Percentiles rank a stretch among this genome's conserved stretches.
phyloP scores from a whole-genome alignment of 768 basidiomycete genomes.

The Leccinum imitatum region DNA sequence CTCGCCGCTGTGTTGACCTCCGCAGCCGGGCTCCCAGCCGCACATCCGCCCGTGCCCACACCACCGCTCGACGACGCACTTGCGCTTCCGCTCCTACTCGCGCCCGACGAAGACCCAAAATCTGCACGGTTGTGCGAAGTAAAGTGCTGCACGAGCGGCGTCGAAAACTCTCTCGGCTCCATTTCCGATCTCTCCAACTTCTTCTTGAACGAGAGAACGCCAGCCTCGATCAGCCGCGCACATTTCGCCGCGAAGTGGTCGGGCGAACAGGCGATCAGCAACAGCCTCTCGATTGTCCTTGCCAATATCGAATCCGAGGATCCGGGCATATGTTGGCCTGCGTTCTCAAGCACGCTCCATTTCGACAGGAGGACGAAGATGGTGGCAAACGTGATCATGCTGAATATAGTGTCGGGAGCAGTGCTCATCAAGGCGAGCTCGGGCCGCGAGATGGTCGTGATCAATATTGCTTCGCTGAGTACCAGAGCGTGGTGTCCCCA shows the following conservation, averaged over 20 bases:
- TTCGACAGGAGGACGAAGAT: conserved; percentile 44
- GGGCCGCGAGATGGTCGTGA: conserved; percentile 32
- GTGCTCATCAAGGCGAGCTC: conserved; percentile 39
- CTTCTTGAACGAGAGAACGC: conserved; percentile 31
- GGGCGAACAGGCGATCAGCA: conserved; percentile 34
- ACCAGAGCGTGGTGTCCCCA: conserved; percentile 42
- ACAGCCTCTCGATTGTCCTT: conserved; percentile 36
- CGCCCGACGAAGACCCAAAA: conserved; percentile 17
- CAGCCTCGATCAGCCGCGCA: conserved; percentile 40
- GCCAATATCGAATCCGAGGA: conserved; percentile 39
- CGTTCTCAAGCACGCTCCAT: conserved; percentile 39
- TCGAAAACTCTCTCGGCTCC: conserved; percentile 21
- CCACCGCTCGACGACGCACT: conserved; percentile 18
- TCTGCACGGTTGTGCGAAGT: conserved; percentile 16
- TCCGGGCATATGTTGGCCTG: conserved; percentile 35
- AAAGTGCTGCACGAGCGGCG: conserved; percentile 23
- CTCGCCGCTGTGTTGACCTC: not conserved
- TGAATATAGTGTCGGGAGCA: conserved; percentile 42
- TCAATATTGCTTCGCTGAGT: conserved; percentile 39
- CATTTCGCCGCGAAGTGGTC: conserved; percentile 44
- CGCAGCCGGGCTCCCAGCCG: conserved; percentile 5
- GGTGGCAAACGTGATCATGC: conserved; percentile 44
- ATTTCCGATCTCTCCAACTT: conserved; percentile 27
- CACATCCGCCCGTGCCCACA: conserved; percentile 13
- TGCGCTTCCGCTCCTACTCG: conserved; percentile 15